Evolutionary conservation across 139 green algal species (phyloP), one percentile per base, ranked within the genome.

Genomic region (Monoraphidium neglectum): DNA sequence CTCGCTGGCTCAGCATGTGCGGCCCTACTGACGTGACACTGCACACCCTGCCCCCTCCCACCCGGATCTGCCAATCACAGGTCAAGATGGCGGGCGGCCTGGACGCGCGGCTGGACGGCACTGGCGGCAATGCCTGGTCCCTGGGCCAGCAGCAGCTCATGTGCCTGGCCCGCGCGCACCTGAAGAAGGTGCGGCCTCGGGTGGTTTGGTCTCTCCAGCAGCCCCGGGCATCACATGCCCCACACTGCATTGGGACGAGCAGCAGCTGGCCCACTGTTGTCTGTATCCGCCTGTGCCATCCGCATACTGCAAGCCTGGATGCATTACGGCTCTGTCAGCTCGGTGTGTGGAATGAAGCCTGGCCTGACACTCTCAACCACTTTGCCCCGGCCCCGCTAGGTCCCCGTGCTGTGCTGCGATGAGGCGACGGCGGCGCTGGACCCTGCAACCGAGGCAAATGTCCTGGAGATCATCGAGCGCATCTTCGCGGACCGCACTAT

Each of bases 341-440:
- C n/a, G n/a, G n/a, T n/a, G n/a, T n/a, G n/a, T n/a, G n/a, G n/a
- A n/a, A n/a, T n/a, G n/a, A n/a, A n/a, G n/a, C n/a, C n/a, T n/a
- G n/a, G n/a, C n/a, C n/a, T n/a, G n/a, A n/a, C n/a, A n/a, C n/a
- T n/a, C n/a, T n/a, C n/a, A n/a, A n/a, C n/a, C n/a, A n/a, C n/a
- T n/a, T n/a, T n/a, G n/a, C n/a, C n/a, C n/a, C n/a, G n/a, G n/a
- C n/a, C n/a, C n/a, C n/a, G n/a, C n/a, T n/a, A n/a, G n/a, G n/a
- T n/a, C n/a, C 85, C 81, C 56, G 74, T 90, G 46, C 72, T 95
- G 71, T 89, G 90, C 71, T 71, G 91, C 73, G 91, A 95, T 59
- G 91, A 95, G 85, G 91, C 91, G 16, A 95, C 91, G 2, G 89
- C 89, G 16, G 86, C 82, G 37, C 90, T 94, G 69, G 91, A 95